These are phyloP conservation scores for Apiotrichum mycotoxinovorans DNA, from an alignment of 1,284 basidiomycete species.

Conservation along the genomic window DNA sequence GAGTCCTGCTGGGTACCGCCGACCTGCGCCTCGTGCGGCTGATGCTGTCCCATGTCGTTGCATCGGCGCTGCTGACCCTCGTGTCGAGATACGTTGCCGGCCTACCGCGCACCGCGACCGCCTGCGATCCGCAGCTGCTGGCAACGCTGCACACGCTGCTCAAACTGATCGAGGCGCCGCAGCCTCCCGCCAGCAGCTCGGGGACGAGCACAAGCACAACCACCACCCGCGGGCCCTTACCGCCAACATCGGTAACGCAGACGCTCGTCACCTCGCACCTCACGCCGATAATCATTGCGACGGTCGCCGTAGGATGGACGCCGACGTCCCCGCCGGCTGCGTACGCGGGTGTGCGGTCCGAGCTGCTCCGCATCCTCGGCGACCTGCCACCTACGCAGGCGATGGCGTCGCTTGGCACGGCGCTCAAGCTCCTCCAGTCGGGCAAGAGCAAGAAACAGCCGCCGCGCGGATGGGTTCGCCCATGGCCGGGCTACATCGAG, in stretches of 20 bases:
- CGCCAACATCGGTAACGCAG: constrained; percentile 30
- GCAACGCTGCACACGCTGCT: constrained; percentile 16
- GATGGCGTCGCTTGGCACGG: constrained; percentile 28
- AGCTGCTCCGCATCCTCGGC: constrained; percentile 15
- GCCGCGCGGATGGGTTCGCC: constrained; percentile 27
- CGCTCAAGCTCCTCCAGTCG: constrained; percentile 22
- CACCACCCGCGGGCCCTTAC: constrained; percentile 8
- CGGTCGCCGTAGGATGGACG: constrained; percentile 33
- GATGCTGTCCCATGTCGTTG: constrained; percentile 27
- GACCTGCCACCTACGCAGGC: constrained; percentile 30
- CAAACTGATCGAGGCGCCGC: constrained; percentile 19
- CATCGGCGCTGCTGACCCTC: constrained; percentile 26
- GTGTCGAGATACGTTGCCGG: constrained; percentile 21
- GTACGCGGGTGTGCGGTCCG: constrained; percentile 17
- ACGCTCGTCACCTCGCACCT: constrained; percentile 27
- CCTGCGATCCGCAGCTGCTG: constrained; percentile 5
- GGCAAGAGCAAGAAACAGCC: constrained; percentile 7
- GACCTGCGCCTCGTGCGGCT: constrained; percentile 32
- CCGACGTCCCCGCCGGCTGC: constrained; percentile 23
- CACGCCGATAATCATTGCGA: constrained; percentile 27
- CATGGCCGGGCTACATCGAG: constrained; percentile 36
- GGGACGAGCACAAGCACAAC: constrained; percentile 14
- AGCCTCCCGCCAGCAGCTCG: constrained; percentile 11
- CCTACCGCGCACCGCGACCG: constrained; percentile 5
- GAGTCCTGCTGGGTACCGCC: constrained; percentile 40